Conservation (phyloP, 768 basidiomycete genomes). For the Rhizopogon sp. region DNA sequence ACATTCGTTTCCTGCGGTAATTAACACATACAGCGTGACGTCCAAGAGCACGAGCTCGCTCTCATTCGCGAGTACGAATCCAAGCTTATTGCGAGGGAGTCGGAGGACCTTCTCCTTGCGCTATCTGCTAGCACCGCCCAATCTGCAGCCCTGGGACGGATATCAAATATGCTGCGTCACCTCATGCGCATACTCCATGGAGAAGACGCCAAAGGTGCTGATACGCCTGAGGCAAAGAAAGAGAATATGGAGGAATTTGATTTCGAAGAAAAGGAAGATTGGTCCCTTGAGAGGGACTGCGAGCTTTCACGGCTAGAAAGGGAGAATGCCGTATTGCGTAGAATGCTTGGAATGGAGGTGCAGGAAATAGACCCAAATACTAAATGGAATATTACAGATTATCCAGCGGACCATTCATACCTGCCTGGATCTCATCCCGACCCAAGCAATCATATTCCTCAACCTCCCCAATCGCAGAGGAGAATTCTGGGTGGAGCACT, state of each 20-base stretch:
- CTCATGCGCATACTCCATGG: slow-evolving; percentile 67
- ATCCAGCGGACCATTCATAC: slow-evolving; percentile 12
- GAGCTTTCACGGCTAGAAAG: slow-evolving; percentile 83
- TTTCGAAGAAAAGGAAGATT: slow-evolving; percentile 44
- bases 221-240: slow-evolving; percentile 6
- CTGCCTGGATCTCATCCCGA: slow-evolving; percentile 11
- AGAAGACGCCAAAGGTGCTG: slow-evolving; percentile 40
- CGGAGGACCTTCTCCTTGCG: slow-evolving; percentile 53
- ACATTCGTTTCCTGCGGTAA: background rate
- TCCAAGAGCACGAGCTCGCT: slow-evolving; percentile 88
- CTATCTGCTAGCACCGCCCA: slow-evolving; percentile 60
- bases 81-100: slow-evolving; percentile 71
- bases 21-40: slow-evolving; percentile 59
- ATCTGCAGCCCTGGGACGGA: slow-evolving; percentile 61
- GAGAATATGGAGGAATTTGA: slow-evolving; percentile 7
- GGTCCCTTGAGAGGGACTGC: slow-evolving; percentile 84
- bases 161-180: slow-evolving; percentile 66
- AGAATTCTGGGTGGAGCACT: slow-evolving; percentile 29
- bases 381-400: slow-evolving; percentile 5
- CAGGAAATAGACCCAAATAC: slow-evolving; percentile 8
- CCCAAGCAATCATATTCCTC: slow-evolving; percentile 1
- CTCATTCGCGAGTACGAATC: slow-evolving; percentile 89
- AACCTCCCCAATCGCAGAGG: slow-evolving; percentile 11
- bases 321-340: slow-evolving; percentile 80
- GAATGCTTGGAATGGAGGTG: slow-evolving; percentile 54